Evolutionary conservation across 257 asterid species (phyloP).

Genomic region (Nicotiana noctiflora): DNA sequence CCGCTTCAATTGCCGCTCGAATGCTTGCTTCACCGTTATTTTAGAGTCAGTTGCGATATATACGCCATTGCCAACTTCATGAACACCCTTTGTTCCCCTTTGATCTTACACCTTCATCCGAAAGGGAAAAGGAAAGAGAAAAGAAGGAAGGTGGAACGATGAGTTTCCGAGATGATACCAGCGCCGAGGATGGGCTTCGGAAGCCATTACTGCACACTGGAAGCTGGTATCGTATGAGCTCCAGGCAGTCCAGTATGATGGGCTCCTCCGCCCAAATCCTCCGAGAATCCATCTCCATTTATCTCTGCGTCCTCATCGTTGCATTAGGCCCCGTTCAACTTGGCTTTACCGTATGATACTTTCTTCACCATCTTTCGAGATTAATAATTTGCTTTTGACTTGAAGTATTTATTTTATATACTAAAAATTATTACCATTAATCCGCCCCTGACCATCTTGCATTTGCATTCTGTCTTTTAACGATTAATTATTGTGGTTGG

Average conservation of each 20-base stretch:
- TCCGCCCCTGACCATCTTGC: background rate
- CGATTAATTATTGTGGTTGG: background rate
- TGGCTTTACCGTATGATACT: conserved; percentile 48
- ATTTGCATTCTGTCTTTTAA: background rate
- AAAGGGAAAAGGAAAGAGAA: background rate
- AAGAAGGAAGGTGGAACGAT: conserved; percentile 13
- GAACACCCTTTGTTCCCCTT: background rate
- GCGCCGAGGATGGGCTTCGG: conserved; percentile 66
- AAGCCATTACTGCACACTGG: no score
- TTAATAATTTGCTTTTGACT: no score
- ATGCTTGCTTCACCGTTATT: background rate
- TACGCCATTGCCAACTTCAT: background rate
- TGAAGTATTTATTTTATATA: no score
- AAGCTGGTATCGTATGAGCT: conserved; percentile 80
- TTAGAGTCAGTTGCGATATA: background rate
- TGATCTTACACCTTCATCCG: background rate
- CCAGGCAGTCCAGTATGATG: conserved; percentile 56
- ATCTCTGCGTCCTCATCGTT: conserved; percentile 61
- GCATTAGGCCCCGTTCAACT: conserved; percentile 83
- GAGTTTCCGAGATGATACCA: conserved; percentile 28
- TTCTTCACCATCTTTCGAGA: background rate
- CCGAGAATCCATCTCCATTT: conserved; percentile 68
- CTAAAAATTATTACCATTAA: no score
- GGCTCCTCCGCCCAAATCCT: conserved; percentile 46
- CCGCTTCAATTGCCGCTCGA: background rate